Base-by-base conservation (phyloP, 1,284 basidiomycete species). In the Tremellales sp. region DNA sequence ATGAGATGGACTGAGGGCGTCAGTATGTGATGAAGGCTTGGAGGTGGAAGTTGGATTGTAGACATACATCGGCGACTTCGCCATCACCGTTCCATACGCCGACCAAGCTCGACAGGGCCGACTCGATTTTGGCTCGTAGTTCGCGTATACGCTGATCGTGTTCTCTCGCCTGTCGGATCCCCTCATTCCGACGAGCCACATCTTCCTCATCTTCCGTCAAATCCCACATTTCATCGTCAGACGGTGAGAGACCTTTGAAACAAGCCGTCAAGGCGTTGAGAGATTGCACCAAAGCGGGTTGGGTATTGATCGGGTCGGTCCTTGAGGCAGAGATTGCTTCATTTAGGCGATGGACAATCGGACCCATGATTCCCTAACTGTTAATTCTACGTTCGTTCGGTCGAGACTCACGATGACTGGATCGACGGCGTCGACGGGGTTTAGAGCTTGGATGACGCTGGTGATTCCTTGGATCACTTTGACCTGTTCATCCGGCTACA, bases 401-500 rank as follows among this genome's bases (percentile, higher is more conserved):
- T 39, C 6, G 7, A 21, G 17, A 64, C 75, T 49, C 43, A 85
- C 85, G 70, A 87, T 82, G n/a, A 91, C 78, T 0, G 88, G 85
- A 1, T 82, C 79, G 23, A 92, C 83, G 46, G 82, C 86, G 45
- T 89, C 84, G 19, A 76, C 74, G 0, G 87, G 83, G 0, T 85
- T 83, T 44, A 94, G 68, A 0, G 89, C 90, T 62, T 93, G 87
- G 40, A 93, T 87, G 2, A 94, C 88, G 53, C 87, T 91, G 1
- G 88, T 84, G 50, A 94, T 91, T 0, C 85, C 88, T 67, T 93
- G 87, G 44, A 93, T 76, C 0, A 93, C 87, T 72, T 91, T 93
- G 56, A 83, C 82, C 72, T 87, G 88, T 73, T 93, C 89, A 22
- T 85, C 84, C 54, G 89, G 86, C 84, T 89, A 46, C n/a, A n/a